Base-by-base conservation (phyloP, 1,284 basidiomycete species). In the Ganoderma sp. region DNA sequence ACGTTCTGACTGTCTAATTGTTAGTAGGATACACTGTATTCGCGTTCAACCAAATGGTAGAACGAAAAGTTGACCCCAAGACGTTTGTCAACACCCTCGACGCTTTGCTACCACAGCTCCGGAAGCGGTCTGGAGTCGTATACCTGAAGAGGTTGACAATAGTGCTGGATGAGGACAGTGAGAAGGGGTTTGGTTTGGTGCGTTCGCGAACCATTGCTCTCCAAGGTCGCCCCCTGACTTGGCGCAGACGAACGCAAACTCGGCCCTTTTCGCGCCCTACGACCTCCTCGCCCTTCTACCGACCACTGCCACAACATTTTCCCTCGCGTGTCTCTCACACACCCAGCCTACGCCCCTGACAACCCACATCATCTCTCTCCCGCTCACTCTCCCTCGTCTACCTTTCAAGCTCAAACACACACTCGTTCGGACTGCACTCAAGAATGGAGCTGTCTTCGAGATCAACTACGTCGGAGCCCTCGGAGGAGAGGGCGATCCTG, bases 391-490 rank as follows among this genome's bases (percentile, higher is more conserved):
- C 0, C 90, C 93, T 0, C 88, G 93, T 2, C 84, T 95, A 0
- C 90, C 93, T 0, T 96, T 92, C 78, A 85, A 91, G 73, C 83
- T 96, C 71, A 94, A 93, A 75, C 91, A 94, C 71, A 94, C 93
- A 0, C 84, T 94, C 57, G 86, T 96, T 45, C 87, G 92, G 57
- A 90, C 92, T 0, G 93, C 95, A 0, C 83, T 95, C 15, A 90
- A 91, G 73, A 93, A 94, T 71, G 95, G 95, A 7, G 90, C 90
- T 0, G 90, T 90, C 0, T 96, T 97, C 74, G 95, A 96, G 77
- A 85, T 97, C 61, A 84, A 83, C 68, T 95, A 96, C 72, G 85
- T 87, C 0, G 92, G 92, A 19, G 90, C 91, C 0, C 78, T 94
- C 0, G 87, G 88, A 1, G 88, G 84, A 0, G 87, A 89, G 59